Evolutionary conservation across 495 filamentous ascomycete species (phyloP).

Genomic region (Penicillium fimorum): DNA sequence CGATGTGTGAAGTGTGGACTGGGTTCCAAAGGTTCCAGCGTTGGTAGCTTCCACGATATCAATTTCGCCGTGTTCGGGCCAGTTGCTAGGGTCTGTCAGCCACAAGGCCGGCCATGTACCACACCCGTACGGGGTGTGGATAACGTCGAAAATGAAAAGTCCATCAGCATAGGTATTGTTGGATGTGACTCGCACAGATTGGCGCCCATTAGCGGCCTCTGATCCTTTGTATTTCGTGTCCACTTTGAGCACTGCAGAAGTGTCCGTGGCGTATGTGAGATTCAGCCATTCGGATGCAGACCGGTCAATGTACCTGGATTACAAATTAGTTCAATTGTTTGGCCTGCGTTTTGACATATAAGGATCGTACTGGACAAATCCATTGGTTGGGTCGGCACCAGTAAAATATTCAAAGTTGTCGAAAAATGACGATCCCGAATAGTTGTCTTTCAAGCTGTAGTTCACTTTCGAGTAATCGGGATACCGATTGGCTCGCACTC

Average conservation of each 20-base stretch:
- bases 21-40: constrained; percentile 29
- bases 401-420: constrained; percentile 49
- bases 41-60: constrained; percentile 42
- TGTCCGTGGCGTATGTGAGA: constrained; percentile 42
- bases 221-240: constrained; percentile 39
- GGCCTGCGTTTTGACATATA: not conserved
- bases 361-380: constrained; percentile 35
- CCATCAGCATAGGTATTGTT: constrained; percentile 45
- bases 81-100: constrained; percentile 53
- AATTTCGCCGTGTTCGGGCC: constrained; percentile 49
- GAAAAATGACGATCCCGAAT: constrained; percentile 42
- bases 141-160: constrained; percentile 48
- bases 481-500: constrained; percentile 37
- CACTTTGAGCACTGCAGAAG: constrained; percentile 48
- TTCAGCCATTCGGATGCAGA: constrained; percentile 30
- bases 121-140: constrained; percentile 42
- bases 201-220: constrained; percentile 32
- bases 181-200: constrained; percentile 46
- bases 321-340: constrained; percentile 1
- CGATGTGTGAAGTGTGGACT: constrained; percentile 37
- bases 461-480: constrained; percentile 45
- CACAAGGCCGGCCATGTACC: constrained; percentile 55
- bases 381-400: constrained; percentile 41
- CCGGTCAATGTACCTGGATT: constrained; percentile 19
- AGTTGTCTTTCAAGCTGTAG: constrained; percentile 46